A percentile compares a stretch with the other conserved stretches of the same genome.
These are phyloP conservation scores for Phialophora tarda DNA, from an alignment of 2,329 filamentous ascomycete species.

Conservation along the genomic window DNA sequence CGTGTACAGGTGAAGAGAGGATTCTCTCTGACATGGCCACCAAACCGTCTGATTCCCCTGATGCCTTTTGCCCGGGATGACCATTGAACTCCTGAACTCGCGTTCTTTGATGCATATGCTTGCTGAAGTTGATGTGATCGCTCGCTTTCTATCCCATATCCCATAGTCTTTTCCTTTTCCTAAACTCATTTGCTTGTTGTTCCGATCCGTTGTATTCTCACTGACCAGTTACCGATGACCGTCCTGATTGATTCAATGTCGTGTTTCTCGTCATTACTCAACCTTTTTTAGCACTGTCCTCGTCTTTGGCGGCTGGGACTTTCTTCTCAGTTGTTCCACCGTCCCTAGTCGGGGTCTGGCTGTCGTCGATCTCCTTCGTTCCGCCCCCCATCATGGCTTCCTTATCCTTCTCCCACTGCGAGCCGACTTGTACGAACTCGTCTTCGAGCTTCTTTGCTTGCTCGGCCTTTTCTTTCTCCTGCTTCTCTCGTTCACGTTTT, in stretches of 20 bases:
- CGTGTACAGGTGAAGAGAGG: conserved; percentile 13
- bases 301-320: conserved; percentile 20
- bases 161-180: conserved; percentile 19
- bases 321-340: conserved; percentile 7
- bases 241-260: conserved; percentile 10
- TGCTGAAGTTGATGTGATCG: conserved; percentile 18
- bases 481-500: conserved; percentile 75
- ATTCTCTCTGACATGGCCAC: conserved; percentile 5
- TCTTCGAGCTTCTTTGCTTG: conserved; percentile 78
- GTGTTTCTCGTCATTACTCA: conserved; percentile 7
- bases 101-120: conserved; percentile 17
- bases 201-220: conserved; percentile 9
- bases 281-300: not conserved
- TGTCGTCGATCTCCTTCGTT: conserved; percentile 19
- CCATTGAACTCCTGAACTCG: conserved; percentile 10
- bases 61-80: not conserved
- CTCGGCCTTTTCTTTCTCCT: conserved; percentile 75
- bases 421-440: conserved; percentile 75
- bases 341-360: conserved; percentile 9
- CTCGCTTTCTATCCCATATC: conserved; percentile 28
- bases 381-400: conserved; percentile 64
- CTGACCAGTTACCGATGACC: not conserved
- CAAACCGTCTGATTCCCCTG: not conserved
- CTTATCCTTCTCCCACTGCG: conserved; percentile 91
- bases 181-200: conserved; percentile 15